Base-by-base conservation (phyloP, 140 eudicot genomes). In the Senecio squalidus region DNA sequence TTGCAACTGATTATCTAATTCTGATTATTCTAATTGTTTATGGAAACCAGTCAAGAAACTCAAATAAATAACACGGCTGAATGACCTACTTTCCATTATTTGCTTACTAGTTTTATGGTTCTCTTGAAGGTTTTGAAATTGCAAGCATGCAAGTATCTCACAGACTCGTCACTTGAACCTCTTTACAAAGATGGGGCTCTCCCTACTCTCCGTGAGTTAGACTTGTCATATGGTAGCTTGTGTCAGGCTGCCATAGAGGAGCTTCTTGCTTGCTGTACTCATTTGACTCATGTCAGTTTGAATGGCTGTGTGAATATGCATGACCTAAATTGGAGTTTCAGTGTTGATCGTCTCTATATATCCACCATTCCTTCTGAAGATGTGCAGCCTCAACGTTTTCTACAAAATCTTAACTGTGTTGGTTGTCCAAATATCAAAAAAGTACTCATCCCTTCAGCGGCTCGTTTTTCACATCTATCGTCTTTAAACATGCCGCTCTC, bases 121-220 rank as follows among this genome's bases (percentile, higher is more conserved):
- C 15, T 51, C 6, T 33, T 34, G 31, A 20, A 90, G 97, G 94
- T 91, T 29, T 62, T 91, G 54, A 91, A 86, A 71, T 57, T 91
- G 78, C 98, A 91, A 81, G 98, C 98, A 21, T 91, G 98, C 91
- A 91, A 91, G 89, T 86, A 86, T 77, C 82, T 91, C 9, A 73
- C 74, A 3, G 92, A 84, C 76, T 58, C 94, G 6, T 86, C 98
- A 8, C 79, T 91, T 33, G 94, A 81, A 67, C 83, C 98, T 27
- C 91, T 86, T 26, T 84, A 91, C 76, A 83, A 83, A 70, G 74
- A 80, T 3, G 81, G 81, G 50, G 95, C 98, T 53, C 94, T 91
- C 58, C 94, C 98, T 4, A 72, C 82, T 11, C 80, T 91, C 2
- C 76, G 91, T 54, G 96, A 91, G 58, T 67, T 91, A 78, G 98